Evolutionary conservation across 768 basidiomycete genomes (phyloP).

Genomic region (Pisolithus sp.): DNA sequence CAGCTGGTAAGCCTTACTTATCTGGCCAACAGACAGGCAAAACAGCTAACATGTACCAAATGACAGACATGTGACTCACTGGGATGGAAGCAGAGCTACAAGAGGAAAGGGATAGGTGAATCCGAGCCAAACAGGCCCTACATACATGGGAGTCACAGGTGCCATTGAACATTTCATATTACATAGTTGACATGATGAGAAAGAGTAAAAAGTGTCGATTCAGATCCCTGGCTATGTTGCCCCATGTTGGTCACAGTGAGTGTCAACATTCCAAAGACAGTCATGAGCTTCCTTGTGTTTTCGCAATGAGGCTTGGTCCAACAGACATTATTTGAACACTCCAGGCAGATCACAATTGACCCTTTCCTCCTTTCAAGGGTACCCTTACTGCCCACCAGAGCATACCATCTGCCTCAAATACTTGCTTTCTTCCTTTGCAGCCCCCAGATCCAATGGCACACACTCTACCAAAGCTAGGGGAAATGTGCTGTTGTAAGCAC

Average conservation of each 20-base stretch:
- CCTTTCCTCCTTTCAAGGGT: slow-evolving; percentile 33
- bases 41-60: slow-evolving; percentile 8
- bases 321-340: slow-evolving; percentile 19
- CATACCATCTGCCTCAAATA: slow-evolving; percentile 23
- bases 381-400: slow-evolving; percentile 28
- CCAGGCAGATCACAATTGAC: slow-evolving; percentile 29
- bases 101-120: slow-evolving; percentile 30
- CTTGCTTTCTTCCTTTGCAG: slow-evolving; percentile 21
- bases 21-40: not conserved
- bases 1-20: not conserved
- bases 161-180: no score
- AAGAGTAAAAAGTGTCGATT: no score
- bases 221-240: no score
- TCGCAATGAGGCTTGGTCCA: slow-evolving; percentile 28
- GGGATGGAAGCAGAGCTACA: slow-evolving; percentile 31
- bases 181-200: no score
- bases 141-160: no score
- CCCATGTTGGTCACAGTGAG: not conserved
- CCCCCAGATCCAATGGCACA: slow-evolving; percentile 31
- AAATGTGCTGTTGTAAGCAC: slow-evolving; percentile 72
- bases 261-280: slow-evolving; percentile 15
- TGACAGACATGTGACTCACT: slow-evolving; percentile 18
- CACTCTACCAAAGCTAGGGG: slow-evolving; percentile 51
- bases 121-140: slow-evolving; percentile 41
- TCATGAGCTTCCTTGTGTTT: slow-evolving; percentile 31